Conservation (phyloP, 2,329 filamentous ascomycete species). For the Thelonectria rubi region DNA sequence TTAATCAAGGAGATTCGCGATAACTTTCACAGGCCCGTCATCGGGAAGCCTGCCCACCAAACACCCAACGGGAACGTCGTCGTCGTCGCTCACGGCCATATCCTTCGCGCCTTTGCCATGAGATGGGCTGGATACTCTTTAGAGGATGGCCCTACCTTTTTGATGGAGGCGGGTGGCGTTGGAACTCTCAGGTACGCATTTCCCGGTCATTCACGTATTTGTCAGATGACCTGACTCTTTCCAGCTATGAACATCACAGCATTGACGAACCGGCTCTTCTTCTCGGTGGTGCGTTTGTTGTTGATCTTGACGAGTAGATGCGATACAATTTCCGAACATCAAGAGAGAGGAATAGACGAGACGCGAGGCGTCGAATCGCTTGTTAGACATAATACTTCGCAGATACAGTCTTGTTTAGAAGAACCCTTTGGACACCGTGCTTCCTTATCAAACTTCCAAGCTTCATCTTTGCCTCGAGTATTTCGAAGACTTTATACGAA, state of each 20-base stretch:
- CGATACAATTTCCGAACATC: not conserved
- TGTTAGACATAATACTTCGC: not conserved
- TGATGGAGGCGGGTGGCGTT: conserved; percentile 89
- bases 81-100: conserved; percentile 90
- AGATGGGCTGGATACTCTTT: conserved; percentile 81
- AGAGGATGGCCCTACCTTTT: conserved; percentile 77
- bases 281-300: conserved; percentile 75
- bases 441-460: not conserved
- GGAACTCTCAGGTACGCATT: conserved; percentile 74
- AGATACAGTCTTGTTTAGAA: not conserved
- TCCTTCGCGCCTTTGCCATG: conserved; percentile 86
- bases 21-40: conserved; percentile 69
- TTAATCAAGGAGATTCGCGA: conserved; percentile 79
- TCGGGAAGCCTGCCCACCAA: conserved; percentile 61
- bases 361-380: not conserved
- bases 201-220: not conserved
- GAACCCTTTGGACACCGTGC: not conserved
- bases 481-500: no score
- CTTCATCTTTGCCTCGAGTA: no score
- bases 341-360: not conserved
- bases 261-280: conserved; percentile 83
- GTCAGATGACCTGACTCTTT: conserved; percentile 20
- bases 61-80: conserved; percentile 52
- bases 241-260: conserved; percentile 80
- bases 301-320: conserved; percentile 48